Base-by-base conservation (phyloP, 1,284 basidiomycete genomes). In the Apiotrichum montevideense region DNA sequence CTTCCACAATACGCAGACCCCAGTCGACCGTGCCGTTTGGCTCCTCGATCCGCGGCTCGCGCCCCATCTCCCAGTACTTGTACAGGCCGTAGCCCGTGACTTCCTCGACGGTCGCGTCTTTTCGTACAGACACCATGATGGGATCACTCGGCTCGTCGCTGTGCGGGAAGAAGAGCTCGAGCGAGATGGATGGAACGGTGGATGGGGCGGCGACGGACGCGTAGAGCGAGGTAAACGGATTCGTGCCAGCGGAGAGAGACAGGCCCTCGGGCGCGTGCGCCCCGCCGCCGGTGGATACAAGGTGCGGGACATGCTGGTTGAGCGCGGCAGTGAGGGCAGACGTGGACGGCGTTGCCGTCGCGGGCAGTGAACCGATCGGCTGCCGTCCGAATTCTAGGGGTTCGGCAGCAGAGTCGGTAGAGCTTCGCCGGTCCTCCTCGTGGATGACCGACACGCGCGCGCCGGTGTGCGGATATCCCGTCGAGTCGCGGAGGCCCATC, bases 1-100 rank as follows among this genome's bases (percentile, higher is more conserved):
- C 90, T 69, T 99, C 95, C 7, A 94, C 90, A 56, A 98, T 93
- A 57, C 92, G 81, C 75, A 99, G 74, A n/a, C 91, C 86, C 94
- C 95, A 99, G 0, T 90, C 92, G 1, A 89, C 80, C 0, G 90
- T 88, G 44, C 83, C 86, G 54, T 83, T 65, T 29, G 70, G 70
- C 35, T 82, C 83, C 64, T 87, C 85, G 35, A 96, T 74, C 66
- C 84, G 84, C 0, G 92, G 93, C 47, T 85, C 71, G 82, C 90
- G 86, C 0, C 82, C 84, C 64, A 90, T 86, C 68, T 98, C 93
- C 84, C 90, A 90, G 67, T 93, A 98, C 35, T 79, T 87, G 84
- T 85, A 97, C 43, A 98, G 71, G 0, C 89, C 87, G 73, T 90
- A 94, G 0, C 96, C 96, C 52, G 97, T 89, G 3, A 96, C 88